Evolutionary conservation across 768 basidiomycete species (phyloP), one percentile per base, ranked within the genome.

Genomic region (Dioszegia hungarica): DNA sequence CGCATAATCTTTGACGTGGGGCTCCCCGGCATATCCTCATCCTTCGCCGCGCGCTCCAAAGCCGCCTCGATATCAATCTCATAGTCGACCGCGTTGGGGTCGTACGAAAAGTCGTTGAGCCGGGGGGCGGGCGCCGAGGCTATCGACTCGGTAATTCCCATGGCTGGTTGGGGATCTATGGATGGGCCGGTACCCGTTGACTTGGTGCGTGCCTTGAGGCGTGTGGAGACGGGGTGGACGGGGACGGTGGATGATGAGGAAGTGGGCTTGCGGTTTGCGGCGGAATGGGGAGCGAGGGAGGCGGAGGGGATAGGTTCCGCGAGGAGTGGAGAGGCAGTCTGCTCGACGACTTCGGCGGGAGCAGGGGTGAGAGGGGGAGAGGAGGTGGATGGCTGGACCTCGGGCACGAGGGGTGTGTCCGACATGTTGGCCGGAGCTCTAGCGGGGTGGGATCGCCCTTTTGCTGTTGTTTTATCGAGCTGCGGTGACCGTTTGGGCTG

Each of bases 91-190:
- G 45, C 28, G 41, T 50, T 41, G 40, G 58, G 28, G 27, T 38
- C 56, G 29, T 62, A 48, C 10, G 29, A 10, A 36, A 72, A 72
- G 43, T 72, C 70, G 15, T 64, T 58, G 11, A 55, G 60, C 27
- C 67, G 37, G 3, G 70, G 70, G 49, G 64, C 60, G 14, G 70
- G 70, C 24, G 70, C 70, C 11, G 58, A 60, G 14, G 67, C 67
- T n/a, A 72, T 72, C 3, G 66, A 68, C 45, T 66, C 67, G 8
- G 62, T 64, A 11, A 72, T 68, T 11, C 56, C 43, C 60, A 63
- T 59, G 19, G 45, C 19, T 54, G 59, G 25, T 19, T 37, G 43
- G 15, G 40, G 22, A 15, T 50, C 56, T 14, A 41, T 33, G 5
- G 20, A 6, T 5, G 52, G 2, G 11, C 27, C 27, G 28, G 2